Percentiles rank a stretch among this genome's conserved stretches.
Evolutionary conservation across 2,329 filamentous ascomycete species (phyloP).

Genomic region (Botryotinia calthae): DNA sequence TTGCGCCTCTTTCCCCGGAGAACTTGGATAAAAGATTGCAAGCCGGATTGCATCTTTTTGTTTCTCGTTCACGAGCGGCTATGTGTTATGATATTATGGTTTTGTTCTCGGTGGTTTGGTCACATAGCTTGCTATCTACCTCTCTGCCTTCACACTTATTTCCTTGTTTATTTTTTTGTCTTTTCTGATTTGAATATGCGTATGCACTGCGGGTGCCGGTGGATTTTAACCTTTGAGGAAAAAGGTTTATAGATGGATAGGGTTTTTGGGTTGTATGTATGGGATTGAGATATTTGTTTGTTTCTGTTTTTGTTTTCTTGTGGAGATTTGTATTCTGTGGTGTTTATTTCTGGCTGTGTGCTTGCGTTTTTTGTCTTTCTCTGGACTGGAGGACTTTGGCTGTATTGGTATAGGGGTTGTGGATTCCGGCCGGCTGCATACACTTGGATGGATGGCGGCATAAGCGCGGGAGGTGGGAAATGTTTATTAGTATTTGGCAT

Average conservation of each 20-base stretch:
- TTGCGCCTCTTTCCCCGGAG: not conserved
- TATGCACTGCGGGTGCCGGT: not conserved
- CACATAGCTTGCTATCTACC: constrained; percentile 15
- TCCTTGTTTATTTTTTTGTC: not conserved
- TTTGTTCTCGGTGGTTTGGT: constrained; percentile 9
- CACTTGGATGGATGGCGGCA: constrained; percentile 8
- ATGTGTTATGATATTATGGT: constrained; percentile 14
- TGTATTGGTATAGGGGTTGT: constrained; percentile 15
- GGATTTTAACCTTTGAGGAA: not conserved
- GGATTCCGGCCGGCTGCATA: constrained; percentile 1
- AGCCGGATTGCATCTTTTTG: not conserved
- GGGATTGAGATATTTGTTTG: not conserved
- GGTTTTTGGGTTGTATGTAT: not conserved
- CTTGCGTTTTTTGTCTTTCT: not conserved
- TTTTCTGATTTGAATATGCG: not conserved
- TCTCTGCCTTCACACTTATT: not conserved
- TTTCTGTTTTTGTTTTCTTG: not conserved
- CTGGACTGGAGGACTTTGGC: not conserved
- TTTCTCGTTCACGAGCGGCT: constrained; percentile 3
- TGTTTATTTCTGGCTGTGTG: not conserved
- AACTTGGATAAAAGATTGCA: not conserved
- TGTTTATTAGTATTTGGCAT: not conserved
- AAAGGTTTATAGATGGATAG: constrained; percentile 15
- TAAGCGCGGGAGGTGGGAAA: not conserved
- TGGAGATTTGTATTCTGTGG: not conserved